These are phyloP conservation scores for Rhodotorula glutinis DNA, from an alignment of 1,284 basidiomycete genomes.

Conservation along the genomic window DNA sequence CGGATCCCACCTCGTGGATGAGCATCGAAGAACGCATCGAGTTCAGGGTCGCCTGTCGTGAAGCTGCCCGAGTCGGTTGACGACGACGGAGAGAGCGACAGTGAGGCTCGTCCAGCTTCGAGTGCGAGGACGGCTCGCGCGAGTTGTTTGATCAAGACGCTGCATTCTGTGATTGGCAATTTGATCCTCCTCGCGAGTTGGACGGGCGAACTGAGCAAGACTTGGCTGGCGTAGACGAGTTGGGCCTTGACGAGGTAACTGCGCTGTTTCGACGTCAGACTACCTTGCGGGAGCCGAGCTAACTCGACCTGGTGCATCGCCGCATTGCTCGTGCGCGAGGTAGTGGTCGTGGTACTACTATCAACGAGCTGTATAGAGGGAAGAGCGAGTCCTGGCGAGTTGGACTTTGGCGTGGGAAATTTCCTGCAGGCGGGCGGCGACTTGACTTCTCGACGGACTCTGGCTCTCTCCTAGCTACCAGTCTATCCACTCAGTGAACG, in stretches of 20 bases:
- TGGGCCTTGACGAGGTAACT: slow-evolving; percentile 17
- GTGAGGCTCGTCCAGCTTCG: not conserved
- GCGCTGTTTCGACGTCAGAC: slow-evolving; percentile 7
- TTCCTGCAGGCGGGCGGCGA: too few relatives aligned
- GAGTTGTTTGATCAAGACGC: slow-evolving; percentile 16
- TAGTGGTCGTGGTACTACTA: too few relatives aligned
- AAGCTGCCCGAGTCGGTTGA: slow-evolving; percentile 2
- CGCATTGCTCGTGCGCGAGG: not conserved
- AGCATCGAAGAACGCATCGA: slow-evolving; percentile 26
- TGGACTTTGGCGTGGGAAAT: too few relatives aligned
- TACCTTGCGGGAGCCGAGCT: not conserved
- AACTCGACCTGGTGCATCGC: slow-evolving; percentile 24
- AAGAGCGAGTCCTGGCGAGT: too few relatives aligned
- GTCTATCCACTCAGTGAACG: too few relatives aligned
- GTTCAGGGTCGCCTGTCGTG: slow-evolving; percentile 21
- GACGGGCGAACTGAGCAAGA: slow-evolving; percentile 25
- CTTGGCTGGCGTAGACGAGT: slow-evolving; percentile 27
- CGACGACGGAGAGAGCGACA: too few relatives aligned
- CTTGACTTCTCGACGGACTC: too few relatives aligned
- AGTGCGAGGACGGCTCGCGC: slow-evolving; percentile 6
- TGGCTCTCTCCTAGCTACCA: too few relatives aligned
- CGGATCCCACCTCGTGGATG: slow-evolving; percentile 16
- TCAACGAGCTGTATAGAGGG: too few relatives aligned
- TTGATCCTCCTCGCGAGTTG: slow-evolving; percentile 10
- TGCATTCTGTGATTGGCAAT: slow-evolving; percentile 11